These are phyloP conservation scores for Colletotrichum shisoi DNA, from an alignment of 2,329 filamentous ascomycete genomes.

Conservation along the genomic window DNA sequence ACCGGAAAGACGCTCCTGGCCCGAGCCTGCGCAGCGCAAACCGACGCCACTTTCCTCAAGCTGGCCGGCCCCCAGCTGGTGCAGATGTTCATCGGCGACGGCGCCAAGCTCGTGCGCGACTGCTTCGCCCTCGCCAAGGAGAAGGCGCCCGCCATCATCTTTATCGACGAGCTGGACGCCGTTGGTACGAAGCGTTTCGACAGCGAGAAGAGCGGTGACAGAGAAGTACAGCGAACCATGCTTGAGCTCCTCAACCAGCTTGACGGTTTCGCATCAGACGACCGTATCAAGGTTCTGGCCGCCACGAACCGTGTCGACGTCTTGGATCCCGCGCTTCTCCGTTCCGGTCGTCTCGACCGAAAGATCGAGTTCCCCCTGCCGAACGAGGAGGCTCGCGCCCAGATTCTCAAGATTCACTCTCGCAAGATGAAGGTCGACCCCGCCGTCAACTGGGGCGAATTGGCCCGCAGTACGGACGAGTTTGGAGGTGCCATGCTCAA, in stretches of 20 bases:
- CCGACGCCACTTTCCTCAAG: conserved; percentile 98
- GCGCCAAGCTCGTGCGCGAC: conserved; percentile 95
- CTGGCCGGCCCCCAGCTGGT: conserved; percentile 96
- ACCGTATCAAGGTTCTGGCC: conserved; percentile 94
- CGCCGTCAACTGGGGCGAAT: conserved; percentile 91
- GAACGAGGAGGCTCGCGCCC: conserved; percentile 95
- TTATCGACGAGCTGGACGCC: conserved; percentile 97
- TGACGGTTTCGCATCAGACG: conserved; percentile 95
- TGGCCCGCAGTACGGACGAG: conserved; percentile 96
- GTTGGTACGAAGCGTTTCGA: conserved; percentile 99
- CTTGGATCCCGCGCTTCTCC: conserved; percentile 86
- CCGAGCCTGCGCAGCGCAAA: conserved; percentile 95
- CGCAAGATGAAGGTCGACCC: conserved; percentile 98
- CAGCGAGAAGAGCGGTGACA: conserved; percentile 95
- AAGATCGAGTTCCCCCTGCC: conserved; percentile 99
- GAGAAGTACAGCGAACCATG: conserved; percentile 99
- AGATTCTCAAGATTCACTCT: conserved; percentile 97
- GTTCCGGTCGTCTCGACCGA: conserved; percentile 89
- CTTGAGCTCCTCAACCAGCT: conserved; percentile 97
- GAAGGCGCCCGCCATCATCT: conserved; percentile 98
- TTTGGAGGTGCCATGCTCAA: conserved; percentile 98
- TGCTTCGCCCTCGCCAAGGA: conserved; percentile 98
- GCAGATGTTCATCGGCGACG: conserved; percentile 99
- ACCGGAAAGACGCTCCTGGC: conserved; percentile 92
- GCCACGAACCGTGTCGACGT: conserved; percentile 96